Evolutionary conservation across 208 protist species (phyloP), one percentile per base, ranked within the genome.

Genomic region (Leishmania aethiopica): DNA sequence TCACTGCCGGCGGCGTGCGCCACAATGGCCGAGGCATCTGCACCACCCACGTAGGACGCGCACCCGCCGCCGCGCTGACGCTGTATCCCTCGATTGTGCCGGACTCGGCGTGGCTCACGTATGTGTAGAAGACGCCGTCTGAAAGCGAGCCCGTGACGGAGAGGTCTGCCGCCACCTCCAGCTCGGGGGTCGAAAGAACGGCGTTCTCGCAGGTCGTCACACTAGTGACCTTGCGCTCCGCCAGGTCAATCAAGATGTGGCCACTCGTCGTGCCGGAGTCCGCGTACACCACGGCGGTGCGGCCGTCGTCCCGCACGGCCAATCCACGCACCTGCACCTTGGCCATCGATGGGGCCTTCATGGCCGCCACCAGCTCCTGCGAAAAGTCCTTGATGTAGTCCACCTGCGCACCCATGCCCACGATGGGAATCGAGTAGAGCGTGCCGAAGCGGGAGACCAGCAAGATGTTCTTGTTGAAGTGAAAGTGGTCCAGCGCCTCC

Each of bases 401-500:
- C 37, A 96, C 88, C 37, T 82, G 78, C 22, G 70, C 19, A 25
- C 92, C 95, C 84, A 91, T 92, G 25, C 90, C 72, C 5, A 84
- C 59, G 42, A 96, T 62, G 32, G 95, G 92, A 47, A 96, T 85
- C 45, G 77, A 55, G 85, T 97, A 97, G 49, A 98, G 85, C 0
- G 89, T 66, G 51, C 92, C 93, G 66, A 87, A 89, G 40, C 86
- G 84, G 22, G 95, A 96, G 59, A 88, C 86, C 25, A 90, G 76
- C 10, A 96, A 76, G 10, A 88, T 84, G 32, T 92, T 67, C 84
- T 96, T 94, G 78, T 94, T 92, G 75, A 98, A 96, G 64, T 92
- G 85, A 74, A 98, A 96, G 81, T 94, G 93, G 80, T 98, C 95
- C 5, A 94, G 77, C 17, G 73, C 22, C 47, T 55, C 81, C 69